Evolutionary conservation across 768 basidiomycete genomes (phyloP).

Genomic region (Auricularia auricula-judae): DNA sequence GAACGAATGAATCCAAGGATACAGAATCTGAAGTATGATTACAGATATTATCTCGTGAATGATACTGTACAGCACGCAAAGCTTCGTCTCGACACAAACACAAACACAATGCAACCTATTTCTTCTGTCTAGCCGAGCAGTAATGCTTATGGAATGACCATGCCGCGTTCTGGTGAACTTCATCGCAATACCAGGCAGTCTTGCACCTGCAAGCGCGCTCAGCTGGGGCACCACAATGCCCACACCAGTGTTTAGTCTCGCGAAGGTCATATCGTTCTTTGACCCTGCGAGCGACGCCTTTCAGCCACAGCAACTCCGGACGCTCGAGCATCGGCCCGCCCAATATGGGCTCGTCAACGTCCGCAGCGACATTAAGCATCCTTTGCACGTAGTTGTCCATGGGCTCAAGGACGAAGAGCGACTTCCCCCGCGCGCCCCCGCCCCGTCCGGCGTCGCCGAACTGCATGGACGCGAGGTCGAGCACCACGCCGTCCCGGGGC

Average conservation of each 20-base stretch:
- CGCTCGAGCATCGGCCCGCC: not conserved
- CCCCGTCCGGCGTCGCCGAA: conserved; percentile 15
- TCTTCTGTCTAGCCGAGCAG: not conserved
- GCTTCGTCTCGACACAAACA: too few species aligned
- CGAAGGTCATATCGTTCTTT: conserved; percentile 10
- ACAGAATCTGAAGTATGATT: too few species aligned
- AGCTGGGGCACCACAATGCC: conserved; percentile 10
- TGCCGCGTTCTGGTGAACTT: conserved; percentile 10
- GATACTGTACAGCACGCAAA: too few species aligned
- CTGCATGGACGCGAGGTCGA: conserved; percentile 14
- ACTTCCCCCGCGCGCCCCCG: conserved; percentile 4
- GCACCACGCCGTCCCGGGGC: not conserved
- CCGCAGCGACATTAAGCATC: not conserved
- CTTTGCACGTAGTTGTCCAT: conserved; percentile 6
- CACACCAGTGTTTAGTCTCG: conserved; percentile 9
- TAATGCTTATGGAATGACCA: conserved; percentile 13
- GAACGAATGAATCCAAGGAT: too few species aligned
- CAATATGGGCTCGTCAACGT: not conserved
- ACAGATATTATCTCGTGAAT: too few species aligned
- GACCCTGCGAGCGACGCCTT: conserved; percentile 8
- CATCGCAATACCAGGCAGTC: conserved; percentile 9
- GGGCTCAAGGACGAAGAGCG: conserved; percentile 10
- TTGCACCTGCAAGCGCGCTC: conserved; percentile 9
- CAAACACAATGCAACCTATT: too few species aligned
- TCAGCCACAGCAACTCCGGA: conserved; percentile 8